Conservation (phyloP, 352 stramenopile genomes). For the Thraustotheca clavata region DNA sequence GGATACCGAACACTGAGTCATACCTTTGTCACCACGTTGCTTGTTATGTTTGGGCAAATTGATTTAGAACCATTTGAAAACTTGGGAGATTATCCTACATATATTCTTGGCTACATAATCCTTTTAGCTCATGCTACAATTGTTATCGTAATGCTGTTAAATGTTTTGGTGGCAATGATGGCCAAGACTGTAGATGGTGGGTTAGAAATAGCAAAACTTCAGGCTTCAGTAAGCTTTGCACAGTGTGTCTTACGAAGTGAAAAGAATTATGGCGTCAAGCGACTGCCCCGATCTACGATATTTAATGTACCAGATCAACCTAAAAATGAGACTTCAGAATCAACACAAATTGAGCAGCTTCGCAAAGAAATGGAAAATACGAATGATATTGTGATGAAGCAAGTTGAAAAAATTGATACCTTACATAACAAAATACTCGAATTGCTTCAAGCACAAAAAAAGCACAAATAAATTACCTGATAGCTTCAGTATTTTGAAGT, state of each 20-base stretch:
- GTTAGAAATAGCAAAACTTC: neutral
- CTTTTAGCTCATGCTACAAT: neutral
- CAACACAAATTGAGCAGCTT: no score
- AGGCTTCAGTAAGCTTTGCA: neutral
- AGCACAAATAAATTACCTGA: no score
- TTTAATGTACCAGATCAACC: no score
- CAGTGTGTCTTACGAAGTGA: neutral
- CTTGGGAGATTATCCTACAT: neutral
- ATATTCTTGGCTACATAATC: neutral
- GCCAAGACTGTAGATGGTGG: neutral
- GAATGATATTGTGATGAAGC: no score
- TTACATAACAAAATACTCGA: no score
- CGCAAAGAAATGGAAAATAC: no score
- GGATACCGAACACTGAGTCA: neutral
- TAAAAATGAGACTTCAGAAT: no score
- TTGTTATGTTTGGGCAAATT: neutral
- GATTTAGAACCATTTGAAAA: neutral
- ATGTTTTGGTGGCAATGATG: slow-evolving; percentile 15
- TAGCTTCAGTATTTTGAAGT: no score
- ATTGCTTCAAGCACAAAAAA: no score
- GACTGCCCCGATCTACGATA: no score
- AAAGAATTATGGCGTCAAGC: no score
- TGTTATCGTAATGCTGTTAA: slow-evolving; percentile 7
- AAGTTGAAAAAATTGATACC: no score
- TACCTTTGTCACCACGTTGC: neutral